Percentiles rank a stretch among this genome's conserved stretches.
Conservation (phyloP, 1,139 yeast genomes). For the Nakaseomyces glabratus region DNA sequence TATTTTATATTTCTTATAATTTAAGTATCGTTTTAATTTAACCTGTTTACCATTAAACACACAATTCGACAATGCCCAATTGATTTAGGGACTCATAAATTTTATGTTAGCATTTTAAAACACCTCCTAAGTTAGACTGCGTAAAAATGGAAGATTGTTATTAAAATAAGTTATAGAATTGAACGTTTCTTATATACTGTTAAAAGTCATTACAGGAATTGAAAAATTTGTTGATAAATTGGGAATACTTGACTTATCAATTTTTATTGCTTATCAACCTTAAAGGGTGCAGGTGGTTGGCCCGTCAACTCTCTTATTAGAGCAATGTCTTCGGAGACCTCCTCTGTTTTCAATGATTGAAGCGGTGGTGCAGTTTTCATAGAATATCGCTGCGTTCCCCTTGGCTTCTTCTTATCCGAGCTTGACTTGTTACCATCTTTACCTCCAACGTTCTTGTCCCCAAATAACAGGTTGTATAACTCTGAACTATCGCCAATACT, state of each 20-base stretch:
- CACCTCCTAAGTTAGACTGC: no score
- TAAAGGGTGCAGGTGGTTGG: conserved; percentile 30
- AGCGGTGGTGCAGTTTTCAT: conserved; percentile 31
- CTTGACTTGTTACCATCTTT: conserved; percentile 9
- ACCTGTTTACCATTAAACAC: no score
- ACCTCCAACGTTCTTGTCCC: conserved; percentile 20
- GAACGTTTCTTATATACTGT: no score
- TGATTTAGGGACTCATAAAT: no score
- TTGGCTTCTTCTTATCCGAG: conserved; percentile 21
- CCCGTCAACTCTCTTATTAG: conserved; percentile 26
- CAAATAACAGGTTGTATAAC: conserved; percentile 26
- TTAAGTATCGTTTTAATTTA: no score
- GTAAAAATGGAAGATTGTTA: no score
- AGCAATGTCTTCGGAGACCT: conserved; percentile 30
- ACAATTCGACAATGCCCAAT: no score
- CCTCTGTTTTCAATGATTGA: conserved; percentile 26
- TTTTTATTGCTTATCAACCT: conserved; percentile 4
- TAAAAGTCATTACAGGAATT: no score
- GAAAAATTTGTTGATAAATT: no score
- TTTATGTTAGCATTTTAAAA: no score
- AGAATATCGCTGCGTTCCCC: conserved; percentile 27
- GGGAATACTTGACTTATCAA: conserved; percentile 6
- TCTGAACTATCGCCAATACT: conserved; percentile 29
- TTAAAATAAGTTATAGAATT: no score
- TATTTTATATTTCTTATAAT: no score